A percentile compares a stretch with the other conserved stretches of the same genome.
Conservation (phyloP, 169 alveolate genomes). For the Cryptosporidium tyzzeri region DNA sequence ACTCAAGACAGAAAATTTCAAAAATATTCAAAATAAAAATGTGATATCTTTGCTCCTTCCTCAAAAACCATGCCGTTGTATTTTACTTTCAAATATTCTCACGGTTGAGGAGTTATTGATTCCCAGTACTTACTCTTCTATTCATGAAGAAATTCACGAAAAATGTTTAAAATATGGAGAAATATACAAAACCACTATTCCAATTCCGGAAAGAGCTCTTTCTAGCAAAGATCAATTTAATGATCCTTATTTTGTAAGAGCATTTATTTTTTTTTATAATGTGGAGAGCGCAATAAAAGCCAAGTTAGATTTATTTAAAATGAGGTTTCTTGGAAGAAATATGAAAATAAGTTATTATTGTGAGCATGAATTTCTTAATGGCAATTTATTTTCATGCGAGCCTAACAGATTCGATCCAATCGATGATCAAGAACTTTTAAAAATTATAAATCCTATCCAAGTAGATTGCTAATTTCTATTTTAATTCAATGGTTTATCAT, state of each 20-base stretch:
- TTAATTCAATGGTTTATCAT: neutral
- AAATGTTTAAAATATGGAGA: conserved; percentile 45
- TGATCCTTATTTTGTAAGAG: conserved; percentile 26
- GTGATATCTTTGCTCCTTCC: conserved; percentile 8
- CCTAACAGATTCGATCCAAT: conserved; percentile 23
- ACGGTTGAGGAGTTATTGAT: conserved; percentile 32
- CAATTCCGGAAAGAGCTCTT: conserved; percentile 6
- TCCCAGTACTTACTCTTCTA: neutral
- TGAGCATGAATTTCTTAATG: conserved; percentile 24
- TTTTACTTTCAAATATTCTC: conserved; percentile 37
- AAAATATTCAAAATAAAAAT: neutral
- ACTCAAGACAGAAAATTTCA: neutral
- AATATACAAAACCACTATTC: conserved; percentile 16
- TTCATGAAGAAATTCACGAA: conserved; percentile 11
- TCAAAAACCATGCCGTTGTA: conserved; percentile 65
- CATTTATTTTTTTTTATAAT: conserved; percentile 18
- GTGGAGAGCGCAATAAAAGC: conserved; percentile 63
- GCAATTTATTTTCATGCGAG: neutral
- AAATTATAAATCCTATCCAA: neutral
- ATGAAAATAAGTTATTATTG: conserved; percentile 35
- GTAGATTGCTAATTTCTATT: neutral
- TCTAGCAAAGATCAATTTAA: neutral
- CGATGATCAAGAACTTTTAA: conserved; percentile 9
- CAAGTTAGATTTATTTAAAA: conserved; percentile 38
- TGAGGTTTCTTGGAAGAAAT: conserved; percentile 56